Base-by-base conservation (phyloP, 2,329 filamentous ascomycete genomes). In the Alternaria tenuissima region DNA sequence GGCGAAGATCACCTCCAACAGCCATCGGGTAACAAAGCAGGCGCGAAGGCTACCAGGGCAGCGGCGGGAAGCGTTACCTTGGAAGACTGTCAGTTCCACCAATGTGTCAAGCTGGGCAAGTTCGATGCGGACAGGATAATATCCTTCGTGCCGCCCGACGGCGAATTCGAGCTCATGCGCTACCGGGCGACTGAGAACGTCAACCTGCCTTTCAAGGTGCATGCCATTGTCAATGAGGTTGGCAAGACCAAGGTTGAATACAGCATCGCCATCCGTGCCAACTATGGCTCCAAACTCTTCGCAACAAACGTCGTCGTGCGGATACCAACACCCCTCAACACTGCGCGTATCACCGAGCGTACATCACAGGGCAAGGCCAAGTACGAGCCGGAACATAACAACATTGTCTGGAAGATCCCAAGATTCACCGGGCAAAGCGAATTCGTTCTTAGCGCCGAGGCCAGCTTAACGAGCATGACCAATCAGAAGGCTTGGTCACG, bases 141-240 rank as follows among this genome's bases (percentile, higher is more conserved):
- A 79, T 95, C 91, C 61, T 97, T 99, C 78, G 90, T 99, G 38
- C 95, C 95, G 3, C 95, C 95, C 3, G 95, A 99, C 77, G 95
- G 95, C 68, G 94, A 97, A 76, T 99, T 99, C 79, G 95, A 99
- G 82, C 86, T 99, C 64, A 99, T 99, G 95, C 91, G 94, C 48
- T 99, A 99, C 80, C 93, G 96, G 53, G 94, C 95, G 11, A 98
- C 94, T 24, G 95, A 99, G 79, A 99, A 99, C 75, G 94, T 99
- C 76, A 99, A 99, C 76, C 84, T 99, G 16, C 96, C 95, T 0
- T 99, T 99, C 87, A 98, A 97, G 79, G 93, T 99, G 9, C 95
- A 99, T 77, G 94, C 94, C 67, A 99, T 99, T 69, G 95, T 99
- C 75, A 97, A 97, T 76, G 95, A 99, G 80, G 87, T 98, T 61